Base-by-base conservation (phyloP, 306 rosid species). In the Nissolia schottii region DNA sequence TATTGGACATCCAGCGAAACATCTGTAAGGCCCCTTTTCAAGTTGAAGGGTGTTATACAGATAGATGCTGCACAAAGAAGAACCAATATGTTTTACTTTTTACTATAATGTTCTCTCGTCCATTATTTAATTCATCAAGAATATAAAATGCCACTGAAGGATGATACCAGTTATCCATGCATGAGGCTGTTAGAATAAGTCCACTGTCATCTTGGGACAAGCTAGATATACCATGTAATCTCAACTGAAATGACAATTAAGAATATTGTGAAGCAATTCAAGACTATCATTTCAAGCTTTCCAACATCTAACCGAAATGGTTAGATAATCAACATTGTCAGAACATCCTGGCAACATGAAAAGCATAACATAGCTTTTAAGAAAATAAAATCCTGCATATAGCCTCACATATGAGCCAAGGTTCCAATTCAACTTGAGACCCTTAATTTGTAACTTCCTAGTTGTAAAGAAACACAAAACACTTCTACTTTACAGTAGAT, bases 181-280 rank as follows among this genome's bases (percentile, higher is more conserved):
- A 95, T 11, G 99, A 91, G 46, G 99, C 96, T 43, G 96, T 82
- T 71, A 95, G 83, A 64, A 84, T 77, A 64, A 90, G 73, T 55
- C 99, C 99, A 80, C 79, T 89, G 10, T 68, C 82, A 81, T 95
- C 99, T 82, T 95, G 99, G 70, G 99, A 95, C 85, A 95, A 64
- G 86, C 99, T 89, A 69, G 99, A 88, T 81, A 91, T 85, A 56
- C 99, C 99, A 73, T 95, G 96, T 25, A 87, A 85, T 60, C 91
- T 87, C 62, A 75, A 88, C 99, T 94, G 90, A 62, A 86, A 82
- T 49, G 25, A 70, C 56, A 64, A 41, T 3, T 62, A 73, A 49
- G 40, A 51, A 69, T 28, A 63, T 24, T 32, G 59, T 58, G 71
- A 79, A 27, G 32, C 70, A 16, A 51, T 34, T 34, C 20, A 14